These are phyloP conservation scores for Zopfia rhizophila DNA, from an alignment of 2,329 filamentous ascomycete species.

Conservation along the genomic window DNA sequence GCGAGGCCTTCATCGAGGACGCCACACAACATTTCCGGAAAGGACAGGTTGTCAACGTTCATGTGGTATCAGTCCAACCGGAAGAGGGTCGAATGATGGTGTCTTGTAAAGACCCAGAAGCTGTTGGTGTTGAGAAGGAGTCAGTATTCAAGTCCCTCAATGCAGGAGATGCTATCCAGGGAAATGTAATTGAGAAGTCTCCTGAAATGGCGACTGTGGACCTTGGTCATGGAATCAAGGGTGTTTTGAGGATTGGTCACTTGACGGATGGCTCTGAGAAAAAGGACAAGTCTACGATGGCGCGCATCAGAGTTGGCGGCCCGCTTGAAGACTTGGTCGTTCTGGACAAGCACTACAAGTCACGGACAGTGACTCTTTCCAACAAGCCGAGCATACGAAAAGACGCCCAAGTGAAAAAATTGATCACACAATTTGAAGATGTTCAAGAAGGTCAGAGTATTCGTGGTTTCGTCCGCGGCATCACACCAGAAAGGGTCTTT, in stretches of 20 bases:
- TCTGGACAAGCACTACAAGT: constrained; percentile 83
- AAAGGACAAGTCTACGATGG: constrained; percentile 80
- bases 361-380: constrained; percentile 78
- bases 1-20: constrained; percentile 92
- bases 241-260: constrained; percentile 79
- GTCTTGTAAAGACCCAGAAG: constrained; percentile 89
- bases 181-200: constrained; percentile 66
- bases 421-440: constrained; percentile 78
- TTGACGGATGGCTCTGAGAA: constrained; percentile 84
- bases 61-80: constrained; percentile 82
- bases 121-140: constrained; percentile 80
- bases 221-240: constrained; percentile 79
- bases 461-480: constrained; percentile 85
- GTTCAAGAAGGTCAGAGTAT: constrained; percentile 74
- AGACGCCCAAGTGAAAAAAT: constrained; percentile 74
- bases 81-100: constrained; percentile 79
- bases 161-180: constrained; percentile 79
- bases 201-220: constrained; percentile 70
- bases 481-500: constrained; percentile 83
- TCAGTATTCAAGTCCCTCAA: constrained; percentile 76
- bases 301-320: constrained; percentile 86
- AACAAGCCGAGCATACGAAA: constrained; percentile 86
- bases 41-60: constrained; percentile 91
- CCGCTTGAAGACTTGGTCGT: constrained; percentile 83
- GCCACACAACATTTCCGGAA: constrained; percentile 87